A percentile compares a stretch with the other conserved stretches of the same genome.
Evolutionary conservation across 2,329 filamentous ascomycete species (phyloP).

Genomic region (Aspergillus arachidicola): DNA sequence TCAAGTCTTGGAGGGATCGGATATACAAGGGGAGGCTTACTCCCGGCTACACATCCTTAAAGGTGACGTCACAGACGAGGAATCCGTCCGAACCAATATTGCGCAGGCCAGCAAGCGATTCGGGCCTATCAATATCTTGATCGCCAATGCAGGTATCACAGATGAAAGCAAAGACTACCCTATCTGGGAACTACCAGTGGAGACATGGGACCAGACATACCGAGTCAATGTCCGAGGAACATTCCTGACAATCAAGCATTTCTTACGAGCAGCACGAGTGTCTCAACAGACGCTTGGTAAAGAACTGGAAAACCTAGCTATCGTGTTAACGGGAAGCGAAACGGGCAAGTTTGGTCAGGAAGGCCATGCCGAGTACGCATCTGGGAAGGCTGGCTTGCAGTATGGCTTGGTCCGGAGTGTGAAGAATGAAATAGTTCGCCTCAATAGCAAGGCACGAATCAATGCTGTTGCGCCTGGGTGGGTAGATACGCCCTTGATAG

Average conservation of each 20-base stretch:
- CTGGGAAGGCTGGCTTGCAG: slow-evolving; percentile 55
- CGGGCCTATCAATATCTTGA: slow-evolving; percentile 56
- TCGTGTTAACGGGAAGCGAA: slow-evolving; percentile 58
- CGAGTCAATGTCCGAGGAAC: slow-evolving; percentile 55
- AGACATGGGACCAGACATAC: slow-evolving; percentile 57
- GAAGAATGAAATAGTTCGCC: slow-evolving; percentile 57
- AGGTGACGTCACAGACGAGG: slow-evolving; percentile 54
- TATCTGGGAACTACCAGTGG: slow-evolving; percentile 56
- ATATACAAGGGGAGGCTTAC: slow-evolving; percentile 28
- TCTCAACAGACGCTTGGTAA: slow-evolving; percentile 41
- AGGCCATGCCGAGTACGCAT: slow-evolving; percentile 55
- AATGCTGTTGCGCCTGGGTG: slow-evolving; percentile 56
- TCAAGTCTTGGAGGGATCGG: slow-evolving; percentile 37
- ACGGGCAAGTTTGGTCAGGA: slow-evolving; percentile 55
- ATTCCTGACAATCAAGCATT: slow-evolving; percentile 60
- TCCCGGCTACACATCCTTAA: slow-evolving; percentile 44
- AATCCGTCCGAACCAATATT: slow-evolving; percentile 47
- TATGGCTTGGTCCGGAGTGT: slow-evolving; percentile 56
- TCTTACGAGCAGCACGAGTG: slow-evolving; percentile 48
- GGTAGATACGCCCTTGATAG: slow-evolving; percentile 52
- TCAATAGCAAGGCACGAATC: slow-evolving; percentile 55
- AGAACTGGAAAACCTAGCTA: slow-evolving; percentile 53
- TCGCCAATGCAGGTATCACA: slow-evolving; percentile 56
- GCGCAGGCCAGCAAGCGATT: slow-evolving; percentile 46
- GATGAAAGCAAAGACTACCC: slow-evolving; percentile 52